Evolutionary conservation across 495 filamentous ascomycete species (phyloP).

Genomic region (Letharia columbiana): DNA sequence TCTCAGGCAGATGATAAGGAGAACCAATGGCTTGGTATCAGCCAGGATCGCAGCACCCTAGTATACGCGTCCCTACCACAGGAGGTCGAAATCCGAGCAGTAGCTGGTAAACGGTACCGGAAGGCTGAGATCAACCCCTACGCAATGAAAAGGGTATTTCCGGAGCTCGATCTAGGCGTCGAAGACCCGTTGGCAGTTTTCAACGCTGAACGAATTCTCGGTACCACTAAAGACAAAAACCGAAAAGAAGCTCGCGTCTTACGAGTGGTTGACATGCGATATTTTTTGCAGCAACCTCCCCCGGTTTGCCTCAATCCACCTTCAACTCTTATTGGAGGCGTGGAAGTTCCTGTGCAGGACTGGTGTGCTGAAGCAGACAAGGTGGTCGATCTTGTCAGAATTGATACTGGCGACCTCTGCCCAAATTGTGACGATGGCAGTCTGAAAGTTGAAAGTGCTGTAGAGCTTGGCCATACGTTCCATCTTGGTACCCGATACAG

Average conservation of each 20-base stretch:
- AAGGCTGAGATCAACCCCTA: slow-evolving; percentile 58
- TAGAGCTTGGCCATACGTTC: slow-evolving; percentile 94
- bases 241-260: not conserved
- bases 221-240: not conserved
- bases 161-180: slow-evolving; percentile 63
- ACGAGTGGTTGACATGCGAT: slow-evolving; percentile 6
- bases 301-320: not conserved
- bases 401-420: slow-evolving; percentile 62
- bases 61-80: slow-evolving; percentile 59
- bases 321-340: not conserved
- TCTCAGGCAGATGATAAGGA: not conserved
- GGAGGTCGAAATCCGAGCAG: slow-evolving; percentile 24
- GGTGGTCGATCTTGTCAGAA: slow-evolving; percentile 49
- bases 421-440: slow-evolving; percentile 55
- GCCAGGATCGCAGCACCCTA: slow-evolving; percentile 55
- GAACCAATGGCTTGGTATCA: slow-evolving; percentile 55
- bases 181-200: slow-evolving; percentile 40
- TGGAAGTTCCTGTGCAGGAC: not conserved
- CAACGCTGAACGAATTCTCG: not conserved
- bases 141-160: slow-evolving; percentile 56
- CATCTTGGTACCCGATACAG: slow-evolving; percentile 86
- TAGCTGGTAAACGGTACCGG: slow-evolving; percentile 22
- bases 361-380: not conserved
- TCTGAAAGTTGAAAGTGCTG: slow-evolving; percentile 59
- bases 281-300: not conserved